phyloP scores from a whole-genome alignment of 768 basidiomycete genomes.

The Cytidiella melzeri region DNA sequence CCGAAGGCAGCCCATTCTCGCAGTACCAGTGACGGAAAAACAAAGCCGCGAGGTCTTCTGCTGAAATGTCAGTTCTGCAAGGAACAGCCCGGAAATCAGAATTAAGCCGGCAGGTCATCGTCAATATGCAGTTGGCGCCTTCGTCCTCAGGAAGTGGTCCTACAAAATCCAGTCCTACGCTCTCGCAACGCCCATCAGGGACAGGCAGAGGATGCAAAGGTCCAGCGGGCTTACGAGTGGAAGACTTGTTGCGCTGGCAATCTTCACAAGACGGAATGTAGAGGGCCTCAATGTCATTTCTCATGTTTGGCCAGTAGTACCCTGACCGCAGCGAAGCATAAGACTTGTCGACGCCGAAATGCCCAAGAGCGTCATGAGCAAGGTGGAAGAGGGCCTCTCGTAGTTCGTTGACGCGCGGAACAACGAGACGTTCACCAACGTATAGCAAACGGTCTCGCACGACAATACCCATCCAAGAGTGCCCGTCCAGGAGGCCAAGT shows the following conservation, averaged over 20 bases:
- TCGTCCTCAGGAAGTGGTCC: constrained; percentile 24
- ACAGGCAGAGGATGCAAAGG: constrained; percentile 20
- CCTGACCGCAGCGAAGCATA: constrained; percentile 8
- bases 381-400: constrained; percentile 13
- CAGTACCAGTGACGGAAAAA: constrained; percentile 28
- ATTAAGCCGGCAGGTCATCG: too few relatives aligned
- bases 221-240: constrained; percentile 15
- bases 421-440: constrained; percentile 16
- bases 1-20: constrained; percentile 22
- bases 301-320: constrained; percentile 27
- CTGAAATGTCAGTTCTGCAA: constrained; percentile 10
- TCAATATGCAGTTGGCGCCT: constrained; percentile 21
- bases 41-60: constrained; percentile 13
- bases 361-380: constrained; percentile 18
- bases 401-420: constrained; percentile 13
- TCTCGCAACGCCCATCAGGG: constrained; percentile 15
- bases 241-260: too few relatives aligned
- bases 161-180: constrained; percentile 24
- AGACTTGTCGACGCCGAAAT: constrained; percentile 19
- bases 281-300: constrained; percentile 19
- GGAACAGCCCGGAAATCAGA: constrained; percentile 13
- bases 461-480: not conserved
- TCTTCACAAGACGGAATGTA: constrained; percentile 28
- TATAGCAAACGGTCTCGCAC: constrained; percentile 13
- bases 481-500: not conserved